A percentile compares a stretch with the other conserved stretches of the same genome.
Conservation (phyloP, 805 yeast species). For the Teunomyces pallodes region DNA sequence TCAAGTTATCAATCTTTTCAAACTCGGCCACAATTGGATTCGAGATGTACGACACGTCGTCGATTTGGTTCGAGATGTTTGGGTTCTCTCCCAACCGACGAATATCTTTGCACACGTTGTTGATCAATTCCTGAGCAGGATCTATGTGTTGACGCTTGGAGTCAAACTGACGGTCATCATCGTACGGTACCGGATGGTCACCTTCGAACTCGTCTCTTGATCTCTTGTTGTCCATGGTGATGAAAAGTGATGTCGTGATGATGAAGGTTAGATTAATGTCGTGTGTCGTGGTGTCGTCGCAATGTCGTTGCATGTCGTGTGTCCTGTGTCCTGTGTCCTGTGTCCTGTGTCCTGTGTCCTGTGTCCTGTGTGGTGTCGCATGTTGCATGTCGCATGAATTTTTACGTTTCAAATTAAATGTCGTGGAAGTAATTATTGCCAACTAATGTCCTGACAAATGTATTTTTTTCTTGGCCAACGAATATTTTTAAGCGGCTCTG, state of each 20-base stretch:
- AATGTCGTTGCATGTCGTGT: neutral
- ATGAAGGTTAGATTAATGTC: neutral
- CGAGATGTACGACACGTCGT: conserved; percentile 62
- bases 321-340: no score
- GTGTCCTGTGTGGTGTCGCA: no score
- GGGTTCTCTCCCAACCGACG: conserved; percentile 43
- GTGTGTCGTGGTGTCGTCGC: neutral
- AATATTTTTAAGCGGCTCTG: neutral
- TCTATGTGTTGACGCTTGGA: conserved; percentile 39
- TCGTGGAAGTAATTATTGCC: neutral
- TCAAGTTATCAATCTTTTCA: conserved; percentile 58
- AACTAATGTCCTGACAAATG: neutral
- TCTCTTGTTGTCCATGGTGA: conserved; percentile 21
- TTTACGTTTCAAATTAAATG: neutral
- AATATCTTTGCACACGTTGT: conserved; percentile 45
- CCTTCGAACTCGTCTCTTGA: conserved; percentile 30
- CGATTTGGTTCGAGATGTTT: conserved; percentile 37
- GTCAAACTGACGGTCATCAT: conserved; percentile 19
- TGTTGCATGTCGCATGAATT: no score
- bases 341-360: no score
- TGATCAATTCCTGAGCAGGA: conserved; percentile 39
- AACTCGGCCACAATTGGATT: conserved; percentile 65
- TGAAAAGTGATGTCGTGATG: neutral
- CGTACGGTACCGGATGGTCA: conserved; percentile 4
- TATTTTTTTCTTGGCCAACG: neutral